A percentile compares a stretch with the other conserved stretches of the same genome.
Conservation (phyloP, 805 yeast genomes). For the Ascoidea asiatica region DNA sequence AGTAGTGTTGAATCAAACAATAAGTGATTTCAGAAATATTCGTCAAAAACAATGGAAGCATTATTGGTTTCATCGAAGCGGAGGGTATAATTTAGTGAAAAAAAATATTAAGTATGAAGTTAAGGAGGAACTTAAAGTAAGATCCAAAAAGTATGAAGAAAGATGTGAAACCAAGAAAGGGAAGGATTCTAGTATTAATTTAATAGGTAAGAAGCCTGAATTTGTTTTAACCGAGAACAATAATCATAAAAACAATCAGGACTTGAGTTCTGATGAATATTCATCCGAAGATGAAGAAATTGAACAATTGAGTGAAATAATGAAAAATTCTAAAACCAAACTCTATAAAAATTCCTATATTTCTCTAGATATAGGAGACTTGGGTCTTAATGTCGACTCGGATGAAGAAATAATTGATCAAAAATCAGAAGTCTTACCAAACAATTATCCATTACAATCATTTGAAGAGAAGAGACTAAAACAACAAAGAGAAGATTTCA, state of each 20-base stretch:
- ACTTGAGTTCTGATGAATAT: neutral
- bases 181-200: neutral
- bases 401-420: slow-evolving; percentile 8
- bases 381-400: slow-evolving; percentile 6
- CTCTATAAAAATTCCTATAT: neutral
- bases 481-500: neutral
- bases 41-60: slow-evolving; percentile 9
- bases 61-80: slow-evolving; percentile 9
- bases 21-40: slow-evolving; percentile 2
- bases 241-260: neutral
- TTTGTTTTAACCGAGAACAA: neutral
- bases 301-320: slow-evolving; percentile 1
- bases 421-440: slow-evolving; percentile 1
- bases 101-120: slow-evolving; percentile 5
- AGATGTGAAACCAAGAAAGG: neutral
- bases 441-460: neutral
- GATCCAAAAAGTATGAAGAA: no score
- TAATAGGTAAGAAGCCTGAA: neutral
- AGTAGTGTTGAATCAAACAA: slow-evolving; percentile 6
- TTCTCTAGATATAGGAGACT: slow-evolving; percentile 1
- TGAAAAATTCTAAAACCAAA: neutral
- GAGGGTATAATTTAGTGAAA: slow-evolving; percentile 6
- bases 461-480: neutral
- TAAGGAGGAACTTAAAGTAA: neutral
- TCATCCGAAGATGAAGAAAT: neutral